Evolutionary conservation across 352 stramenopile species (phyloP), one percentile per base, ranked within the genome.

Genomic region (Globisporangium echinulatum): DNA sequence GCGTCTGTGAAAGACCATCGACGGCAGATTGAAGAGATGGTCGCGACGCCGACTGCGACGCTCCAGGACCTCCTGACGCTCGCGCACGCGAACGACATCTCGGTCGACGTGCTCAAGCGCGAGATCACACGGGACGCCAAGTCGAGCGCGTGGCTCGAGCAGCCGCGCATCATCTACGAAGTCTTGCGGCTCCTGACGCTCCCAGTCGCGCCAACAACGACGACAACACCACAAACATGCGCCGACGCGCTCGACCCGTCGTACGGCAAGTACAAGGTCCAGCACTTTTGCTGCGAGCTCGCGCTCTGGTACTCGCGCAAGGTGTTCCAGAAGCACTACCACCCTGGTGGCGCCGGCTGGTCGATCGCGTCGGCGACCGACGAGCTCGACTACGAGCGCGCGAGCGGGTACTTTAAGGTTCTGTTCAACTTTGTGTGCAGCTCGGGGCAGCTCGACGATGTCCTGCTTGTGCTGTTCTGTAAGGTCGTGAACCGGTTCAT

Each of bases 401-500:
- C 75, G 25, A 72, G 67, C 1, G 71, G 73, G 38, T 94, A 93
- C 55, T 66, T 94, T 48, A 93, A 91, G 54, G 82, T 93, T 14
- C 68, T 94, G 5, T 92, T 92, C 58, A 88, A 87, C 38, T 94
- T 94, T 60, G 63, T 93, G 15, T 94, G 81, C 52, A 82, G 69
- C 7, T 70, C 74, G 0, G 70, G 82, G 9, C 68, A 75, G 14
- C 69, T 92, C 17, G 85, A 94, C 49, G 79, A 92, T 37, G 85
- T 94, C 7, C 57, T 92, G 13, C 52, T 94, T 33, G 73, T 94
- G 49, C 67, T 94, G 10, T 94, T 94, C 60, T 94, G 85, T 73
- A 92, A 94, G 66, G 83, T 92, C 17, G 61, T 91, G 52, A 92
- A 93, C 58, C 78, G 88, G 52, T 88, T 85, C n/a, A 83, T 93